Evolutionary conservation across 345 rosid genomes (phyloP).

Genomic region (Anacardium occidentale): DNA sequence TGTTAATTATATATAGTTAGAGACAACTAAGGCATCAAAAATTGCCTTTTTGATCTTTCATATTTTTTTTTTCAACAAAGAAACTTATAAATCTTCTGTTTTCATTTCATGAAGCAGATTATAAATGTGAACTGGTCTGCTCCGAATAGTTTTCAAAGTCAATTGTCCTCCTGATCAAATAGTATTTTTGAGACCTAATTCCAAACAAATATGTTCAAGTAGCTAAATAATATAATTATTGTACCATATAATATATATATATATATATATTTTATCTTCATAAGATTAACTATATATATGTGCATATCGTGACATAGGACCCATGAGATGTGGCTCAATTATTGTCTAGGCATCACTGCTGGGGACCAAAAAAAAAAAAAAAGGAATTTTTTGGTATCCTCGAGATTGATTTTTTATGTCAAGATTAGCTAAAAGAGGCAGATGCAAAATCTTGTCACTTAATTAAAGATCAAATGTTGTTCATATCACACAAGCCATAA

Average conservation of each 20-base stretch:
- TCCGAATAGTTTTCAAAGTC: neutral
- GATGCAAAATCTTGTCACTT: neutral
- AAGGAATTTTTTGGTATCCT: neutral
- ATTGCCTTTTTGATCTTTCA: neutral
- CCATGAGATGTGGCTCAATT: neutral
- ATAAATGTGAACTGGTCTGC: neutral
- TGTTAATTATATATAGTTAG: neutral
- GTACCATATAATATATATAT: too few relatives aligned
- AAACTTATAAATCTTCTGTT: neutral
- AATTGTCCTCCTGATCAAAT: neutral
- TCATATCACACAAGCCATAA: neutral
- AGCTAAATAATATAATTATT: too few relatives aligned
- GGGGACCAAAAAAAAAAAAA: neutral
- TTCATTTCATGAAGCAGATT: neutral
- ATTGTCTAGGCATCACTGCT: neutral
- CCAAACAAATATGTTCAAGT: neutral
- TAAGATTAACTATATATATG: neutral
- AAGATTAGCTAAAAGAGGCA: neutral
- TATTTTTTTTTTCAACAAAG: neutral
- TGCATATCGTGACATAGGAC: neutral
- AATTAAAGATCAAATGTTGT: neutral
- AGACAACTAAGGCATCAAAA: slow-evolving; percentile 1
- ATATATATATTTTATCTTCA: too few relatives aligned
- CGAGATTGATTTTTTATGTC: neutral
- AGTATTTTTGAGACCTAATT: neutral